Evolutionary conservation across 129 eudicot genomes (phyloP), one percentile per base, ranked within the genome.

Genomic region (Pittosporum tobira): DNA sequence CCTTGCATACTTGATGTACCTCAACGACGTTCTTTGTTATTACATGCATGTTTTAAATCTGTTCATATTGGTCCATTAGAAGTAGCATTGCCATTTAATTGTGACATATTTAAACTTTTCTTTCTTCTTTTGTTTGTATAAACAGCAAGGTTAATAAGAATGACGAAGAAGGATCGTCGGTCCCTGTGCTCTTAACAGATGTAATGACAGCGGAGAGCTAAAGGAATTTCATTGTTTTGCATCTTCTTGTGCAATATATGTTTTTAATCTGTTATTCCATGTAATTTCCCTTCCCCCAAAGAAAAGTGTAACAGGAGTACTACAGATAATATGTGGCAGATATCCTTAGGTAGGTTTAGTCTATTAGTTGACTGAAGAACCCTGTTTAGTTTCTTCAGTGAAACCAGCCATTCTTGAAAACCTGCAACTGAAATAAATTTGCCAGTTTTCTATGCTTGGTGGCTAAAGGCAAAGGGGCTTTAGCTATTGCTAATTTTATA

Each of bases 311-410:
- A 34, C 40, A 34, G 40, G 40, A 40, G 11, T 12, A 6, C 14
- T 27, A 28, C 59, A 29, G 18, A n/a, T n/a, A n/a, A n/a, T 2
- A n/a, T n/a, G 15, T 6, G n/a, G 16, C 6, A 8, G 42, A 29
- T 22, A 54, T 52, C 13, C 42, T 53, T 55, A 31, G 61, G 24
- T 10, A 55, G 61, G 44, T 53, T 16, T 53, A 2, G n/a, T 52
- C 34, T 51, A 28, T 49, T 1, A 34, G 11, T 34, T 12, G 46
- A 14, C 18, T 40, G 4, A 11, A 40, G 46, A 40, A 40, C 3
- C 46, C n/a, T 40, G 46, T 40, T 15, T 14, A 13, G 46, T 40
- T 40, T 40, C 2, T 40, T 40, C 5, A 40, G n/a, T 40, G 3
- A 14, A 40, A 40, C n/a, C 2, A 15, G 11, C 40, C 10, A 34